Evolutionary conservation across 2,329 filamentous ascomycete genomes (phyloP), one percentile per base, ranked within the genome.

Genomic region (Aspergillus fischeri): DNA sequence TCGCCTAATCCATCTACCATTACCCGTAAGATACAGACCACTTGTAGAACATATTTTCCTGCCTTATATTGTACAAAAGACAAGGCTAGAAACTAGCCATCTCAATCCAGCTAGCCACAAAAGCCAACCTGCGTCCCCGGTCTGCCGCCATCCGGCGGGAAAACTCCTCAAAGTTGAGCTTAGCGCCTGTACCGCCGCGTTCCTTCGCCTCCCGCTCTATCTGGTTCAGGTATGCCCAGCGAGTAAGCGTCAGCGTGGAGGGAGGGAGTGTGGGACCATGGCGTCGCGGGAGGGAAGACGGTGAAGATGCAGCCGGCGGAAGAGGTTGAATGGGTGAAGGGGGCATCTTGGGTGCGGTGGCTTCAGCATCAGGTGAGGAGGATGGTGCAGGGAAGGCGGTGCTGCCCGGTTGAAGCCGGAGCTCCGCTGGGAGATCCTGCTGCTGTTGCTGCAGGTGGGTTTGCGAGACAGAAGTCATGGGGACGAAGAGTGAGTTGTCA

Each of bases 61-160:
- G 24, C 9, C 21, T 27, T 25, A 55, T 45, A 52, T 42, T 27
- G 42, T 28, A 54, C 21, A 57, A n/a, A n/a, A 50, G 41, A 47
- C 47, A 35, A 38, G 28, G n/a, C 57, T 62, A 85, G 69, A 86
- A 84, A 70, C 80, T 80, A 66, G 83, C 83, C 81, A 85, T 81
- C 62, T 97, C 92, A 73, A 97, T 90, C 93, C 93, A 97, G 66
- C 86, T 90, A 58, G 90, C 90, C 49, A 97, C 80, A 73, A 96
- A 93, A 64, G 90, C 89, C 60, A 92, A 80, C 53, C 87, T 77
- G 68, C 86, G 85, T 25, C 85, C 84, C 63, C 87, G 83, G 61
- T 86, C 82, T n/a, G 80, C 80, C 64, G 86, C 84, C 77, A 94
- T 91, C 51, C 88, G 86, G 42, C 78, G 78, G 66, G 90, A 86